A percentile compares a stretch with the other conserved stretches of the same genome.
phyloP scores from a whole-genome alignment of 208 protist species.

The Strigomonas culicis region DNA sequence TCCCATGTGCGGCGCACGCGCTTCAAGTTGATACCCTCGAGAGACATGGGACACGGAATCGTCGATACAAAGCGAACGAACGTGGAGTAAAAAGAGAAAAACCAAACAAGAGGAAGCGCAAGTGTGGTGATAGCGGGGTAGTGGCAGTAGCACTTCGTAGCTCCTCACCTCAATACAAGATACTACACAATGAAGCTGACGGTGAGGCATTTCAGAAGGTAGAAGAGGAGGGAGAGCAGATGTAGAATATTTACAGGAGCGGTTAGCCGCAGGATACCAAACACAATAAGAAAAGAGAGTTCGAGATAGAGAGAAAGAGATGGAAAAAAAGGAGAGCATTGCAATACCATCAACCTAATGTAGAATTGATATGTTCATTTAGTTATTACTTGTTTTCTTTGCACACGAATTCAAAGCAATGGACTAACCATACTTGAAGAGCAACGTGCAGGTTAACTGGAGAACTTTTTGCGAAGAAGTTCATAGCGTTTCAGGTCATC shows the following conservation, averaged over 20 bases:
- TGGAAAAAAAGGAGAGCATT: not conserved
- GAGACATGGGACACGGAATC: slow-evolving; percentile 26
- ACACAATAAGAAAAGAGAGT: too few species aligned
- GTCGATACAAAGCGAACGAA: not conserved
- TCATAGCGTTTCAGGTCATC: slow-evolving; percentile 75
- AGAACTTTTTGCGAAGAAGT: slow-evolving; percentile 59
- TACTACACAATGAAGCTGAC: not conserved
- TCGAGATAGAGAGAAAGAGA: too few species aligned
- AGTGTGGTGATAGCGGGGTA: not conserved
- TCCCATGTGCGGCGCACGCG: slow-evolving; percentile 75
- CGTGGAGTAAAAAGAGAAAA: not conserved
- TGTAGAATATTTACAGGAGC: too few species aligned
- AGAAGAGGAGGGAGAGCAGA: not conserved
- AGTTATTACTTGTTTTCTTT: not conserved
- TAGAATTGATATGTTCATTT: not conserved
- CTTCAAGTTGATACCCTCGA: slow-evolving; percentile 56
- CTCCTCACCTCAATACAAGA: not conserved
- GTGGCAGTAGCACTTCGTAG: not conserved
- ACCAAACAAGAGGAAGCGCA: not conserved
- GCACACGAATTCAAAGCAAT: not conserved
- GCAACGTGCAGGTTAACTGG: not conserved
- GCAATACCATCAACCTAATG: not conserved
- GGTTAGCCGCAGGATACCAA: too few species aligned
- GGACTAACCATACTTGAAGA: not conserved
- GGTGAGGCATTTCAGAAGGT: not conserved